phyloP scores from a whole-genome alignment of 768 basidiomycete genomes.

The Serendipita sp. region DNA sequence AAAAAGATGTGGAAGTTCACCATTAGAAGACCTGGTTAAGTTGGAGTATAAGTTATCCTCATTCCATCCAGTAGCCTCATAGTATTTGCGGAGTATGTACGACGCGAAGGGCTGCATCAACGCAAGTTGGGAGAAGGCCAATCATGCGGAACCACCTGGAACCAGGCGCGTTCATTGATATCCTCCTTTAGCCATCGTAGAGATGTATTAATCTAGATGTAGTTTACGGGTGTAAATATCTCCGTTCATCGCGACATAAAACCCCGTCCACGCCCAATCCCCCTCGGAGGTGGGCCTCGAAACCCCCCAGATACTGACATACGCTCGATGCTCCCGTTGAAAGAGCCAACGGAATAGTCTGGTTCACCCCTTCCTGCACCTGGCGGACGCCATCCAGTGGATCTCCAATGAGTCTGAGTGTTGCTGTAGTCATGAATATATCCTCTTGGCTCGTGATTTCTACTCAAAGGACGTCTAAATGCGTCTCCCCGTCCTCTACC shows the following conservation, averaged over 20 bases:
- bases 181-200: neutral
- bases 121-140: neutral
- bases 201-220: neutral
- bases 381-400: neutral
- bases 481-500: constrained; percentile 21
- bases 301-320: neutral
- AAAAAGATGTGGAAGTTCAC: constrained; percentile 27
- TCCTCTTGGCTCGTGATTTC: neutral
- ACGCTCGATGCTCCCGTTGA: neutral
- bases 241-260: neutral
- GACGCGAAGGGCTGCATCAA: constrained; percentile 75
- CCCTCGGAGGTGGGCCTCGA: constrained; percentile 1
- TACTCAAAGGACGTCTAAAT: constrained; percentile 12
- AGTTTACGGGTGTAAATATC: neutral
- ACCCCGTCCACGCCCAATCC: neutral
- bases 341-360: neutral
- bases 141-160: too few species aligned
- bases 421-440: constrained; percentile 2
- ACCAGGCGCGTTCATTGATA: too few species aligned
- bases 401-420: too few species aligned
- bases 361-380: constrained; percentile 7
- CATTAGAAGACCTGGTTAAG: constrained; percentile 75
- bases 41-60: constrained; percentile 90
- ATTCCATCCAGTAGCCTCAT: constrained; percentile 89
- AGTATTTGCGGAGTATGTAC: constrained; percentile 79